Conservation (phyloP, 208 protist species). For the Strigomonas oncopelti region DNA sequence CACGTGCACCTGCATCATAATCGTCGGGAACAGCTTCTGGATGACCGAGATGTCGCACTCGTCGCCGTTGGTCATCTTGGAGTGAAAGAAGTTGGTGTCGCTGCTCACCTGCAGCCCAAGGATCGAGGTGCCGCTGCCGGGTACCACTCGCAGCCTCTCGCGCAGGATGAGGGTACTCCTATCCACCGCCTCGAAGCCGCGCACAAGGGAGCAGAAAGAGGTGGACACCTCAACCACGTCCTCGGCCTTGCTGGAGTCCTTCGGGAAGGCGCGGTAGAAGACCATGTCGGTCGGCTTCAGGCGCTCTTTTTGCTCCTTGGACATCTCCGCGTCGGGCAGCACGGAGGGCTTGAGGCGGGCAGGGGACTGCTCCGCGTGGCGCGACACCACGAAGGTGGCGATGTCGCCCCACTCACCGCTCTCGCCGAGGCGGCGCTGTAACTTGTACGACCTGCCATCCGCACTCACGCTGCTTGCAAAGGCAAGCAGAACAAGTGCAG, state of each 20-base stretch:
- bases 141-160: conserved; percentile 60
- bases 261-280: conserved; percentile 62
- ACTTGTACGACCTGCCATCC: conserved; percentile 49
- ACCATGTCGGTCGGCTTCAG: conserved; percentile 52
- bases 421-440: conserved; percentile 64
- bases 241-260: conserved; percentile 10
- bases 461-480: conserved; percentile 18
- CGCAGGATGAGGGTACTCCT: conserved; percentile 64
- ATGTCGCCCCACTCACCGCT: conserved; percentile 42
- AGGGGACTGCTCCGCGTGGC: conserved; percentile 34
- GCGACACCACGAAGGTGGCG: conserved; percentile 53
- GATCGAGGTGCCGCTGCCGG: conserved; percentile 46
- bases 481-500: conserved; percentile 20
- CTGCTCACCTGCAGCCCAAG: conserved; percentile 71
- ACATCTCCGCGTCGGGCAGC: conserved; percentile 25
- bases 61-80: conserved; percentile 79
- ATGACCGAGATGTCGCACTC: conserved; percentile 83
- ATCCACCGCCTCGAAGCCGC: conserved; percentile 79
- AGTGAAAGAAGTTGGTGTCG: conserved; percentile 83
- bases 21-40: conserved; percentile 73
- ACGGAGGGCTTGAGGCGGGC: conserved; percentile 40
- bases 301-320: conserved; percentile 39
- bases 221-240: conserved; percentile 42
- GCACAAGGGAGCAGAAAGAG: conserved; percentile 78
- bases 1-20: conserved; percentile 43